Evolutionary conservation across 2,329 filamentous ascomycete species (phyloP).

Genomic region (Cladosporium sp.): DNA sequence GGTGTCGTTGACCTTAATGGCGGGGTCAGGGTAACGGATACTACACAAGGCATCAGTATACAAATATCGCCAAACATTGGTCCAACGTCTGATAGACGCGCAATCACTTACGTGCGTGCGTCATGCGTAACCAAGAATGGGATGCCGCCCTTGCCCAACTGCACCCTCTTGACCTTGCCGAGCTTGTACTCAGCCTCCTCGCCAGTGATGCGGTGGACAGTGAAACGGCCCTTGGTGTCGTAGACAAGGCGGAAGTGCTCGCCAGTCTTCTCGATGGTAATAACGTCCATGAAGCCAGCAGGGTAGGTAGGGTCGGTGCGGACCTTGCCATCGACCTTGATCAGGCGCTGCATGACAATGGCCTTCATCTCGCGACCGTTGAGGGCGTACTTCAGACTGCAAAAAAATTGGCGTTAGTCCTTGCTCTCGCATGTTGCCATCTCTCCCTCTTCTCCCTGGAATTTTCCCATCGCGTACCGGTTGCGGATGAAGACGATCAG

Average conservation of each 20-base stretch:
- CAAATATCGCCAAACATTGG: constrained; percentile 80
- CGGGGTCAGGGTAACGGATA: constrained; percentile 98
- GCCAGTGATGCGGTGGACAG: constrained; percentile 96
- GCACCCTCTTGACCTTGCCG: constrained; percentile 99
- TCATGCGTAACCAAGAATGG: constrained; percentile 99
- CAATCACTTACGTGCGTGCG: constrained; percentile 99
- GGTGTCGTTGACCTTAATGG: constrained; percentile 99
- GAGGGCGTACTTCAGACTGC: constrained; percentile 98
- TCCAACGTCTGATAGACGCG: constrained; percentile 99
- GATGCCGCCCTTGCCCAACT: constrained; percentile 99
- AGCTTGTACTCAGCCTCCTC: constrained; percentile 99
- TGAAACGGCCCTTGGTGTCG: constrained; percentile 99
- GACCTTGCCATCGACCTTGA: constrained; percentile 99
- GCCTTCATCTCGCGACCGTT: constrained; percentile 97
- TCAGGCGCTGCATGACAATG: constrained; percentile 98
- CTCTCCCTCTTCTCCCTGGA: not conserved
- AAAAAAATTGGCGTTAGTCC: constrained; percentile 33
- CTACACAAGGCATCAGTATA: constrained; percentile 54
- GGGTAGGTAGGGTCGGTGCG: constrained; percentile 98
- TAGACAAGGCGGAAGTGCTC: constrained; percentile 99
- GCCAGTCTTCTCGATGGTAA: constrained; percentile 98
- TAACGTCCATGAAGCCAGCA: constrained; percentile 99
- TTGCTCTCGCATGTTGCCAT: not conserved
- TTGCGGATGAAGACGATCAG: constrained; percentile 96
- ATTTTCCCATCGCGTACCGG: constrained; percentile 45